Evolutionary conservation across 768 basidiomycete species (phyloP), one percentile per base, ranked within the genome.

Genomic region (Harrya chromipes): DNA sequence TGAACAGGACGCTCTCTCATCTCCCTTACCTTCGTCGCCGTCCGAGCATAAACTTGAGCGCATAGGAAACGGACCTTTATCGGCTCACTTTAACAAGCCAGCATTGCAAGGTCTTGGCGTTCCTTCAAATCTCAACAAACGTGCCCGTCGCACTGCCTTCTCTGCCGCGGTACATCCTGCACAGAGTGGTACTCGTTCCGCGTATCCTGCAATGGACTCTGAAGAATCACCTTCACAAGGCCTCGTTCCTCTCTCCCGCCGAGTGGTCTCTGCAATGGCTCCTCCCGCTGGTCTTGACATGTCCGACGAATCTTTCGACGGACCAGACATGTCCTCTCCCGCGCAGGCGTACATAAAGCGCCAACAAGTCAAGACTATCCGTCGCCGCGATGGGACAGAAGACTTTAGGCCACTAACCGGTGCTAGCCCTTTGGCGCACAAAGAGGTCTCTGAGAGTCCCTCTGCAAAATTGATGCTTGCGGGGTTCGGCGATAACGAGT

Each of bases 401-500:
- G 86, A 90, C 64, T 84, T 90, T 57, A 74, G 84, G 51, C 85
- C 87, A 19, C 66, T 86, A 16, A 85, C 85, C n/a, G 83, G 85
- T 14, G 82, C 76, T 11, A 83, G 78, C 14, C 79, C 83, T 11
- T 60, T 76, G 58, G 72, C 72, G 35, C 63, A 65, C 40, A 65
- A 63, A 29, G 68, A 70, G 37, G 69, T 70, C 56, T 75, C 75
- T 35, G 81, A 84, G 52, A 81, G 81, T 57, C 84, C 83, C 11
- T 78, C 78, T 5, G 70, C 76, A 7, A 80, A 79, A 52, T 79
- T 76, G 44, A 70, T 79, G 67, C 71, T 75, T 21, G 76, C 77
- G 21, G 90, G 93, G 0, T 97, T 94, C 68, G 89, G 94, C 14
- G 92, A 93, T 58, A 93, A 93, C 60, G 97, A 99, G 67, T 83